Evolutionary conservation across 2,329 filamentous ascomycete genomes (phyloP), one percentile per base, ranked within the genome.

Genomic region (Ascocoryne sarcoides): DNA sequence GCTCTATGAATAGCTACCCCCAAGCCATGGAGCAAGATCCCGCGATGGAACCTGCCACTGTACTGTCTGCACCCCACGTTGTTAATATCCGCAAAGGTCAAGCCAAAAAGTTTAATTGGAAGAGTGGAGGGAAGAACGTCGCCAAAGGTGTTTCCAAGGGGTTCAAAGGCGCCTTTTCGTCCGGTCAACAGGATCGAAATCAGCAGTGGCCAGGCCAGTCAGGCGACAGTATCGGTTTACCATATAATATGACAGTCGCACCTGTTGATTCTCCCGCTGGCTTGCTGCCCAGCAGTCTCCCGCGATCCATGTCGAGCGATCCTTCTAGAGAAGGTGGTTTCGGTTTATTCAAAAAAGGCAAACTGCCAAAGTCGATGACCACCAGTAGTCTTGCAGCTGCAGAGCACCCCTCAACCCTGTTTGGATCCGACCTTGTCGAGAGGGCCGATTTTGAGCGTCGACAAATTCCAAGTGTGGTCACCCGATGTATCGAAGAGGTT

Each of bases 51-150:
- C 48, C 56, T 20, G 53, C 54, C 14, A 58, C 57, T 3, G 54
- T 60, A 4, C 43, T 60, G 5, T 55, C 45, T 53, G 71, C 79
- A 19, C 89, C 92, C n/a, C 92, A 94, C 45, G 84, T 96, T 23
- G 84, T 96, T 45, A 93, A 92, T 55, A 93, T 96, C 47, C 80
- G 88, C 54, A 96, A 95, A 66, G 88, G 84, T 20, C 88, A 95
- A 59, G 58, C 56, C 8, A 40, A 31, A 5, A 42, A 42, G 39
- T 95, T 95, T 66, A 95, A 95, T 66, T 96, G 92, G 89, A 95
- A 95, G 73, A 95, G 93, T 69, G 88, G 88, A 29, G 86, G 86
- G 29, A 90, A 94, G 64, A 89, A 85, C 41, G 82, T 96, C 54
- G 89, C 89, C 19, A 94, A 95, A 63, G 90, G 89, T 57, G 84